Conservation (phyloP, 768 basidiomycete species). For the Leccinum boreale region DNA sequence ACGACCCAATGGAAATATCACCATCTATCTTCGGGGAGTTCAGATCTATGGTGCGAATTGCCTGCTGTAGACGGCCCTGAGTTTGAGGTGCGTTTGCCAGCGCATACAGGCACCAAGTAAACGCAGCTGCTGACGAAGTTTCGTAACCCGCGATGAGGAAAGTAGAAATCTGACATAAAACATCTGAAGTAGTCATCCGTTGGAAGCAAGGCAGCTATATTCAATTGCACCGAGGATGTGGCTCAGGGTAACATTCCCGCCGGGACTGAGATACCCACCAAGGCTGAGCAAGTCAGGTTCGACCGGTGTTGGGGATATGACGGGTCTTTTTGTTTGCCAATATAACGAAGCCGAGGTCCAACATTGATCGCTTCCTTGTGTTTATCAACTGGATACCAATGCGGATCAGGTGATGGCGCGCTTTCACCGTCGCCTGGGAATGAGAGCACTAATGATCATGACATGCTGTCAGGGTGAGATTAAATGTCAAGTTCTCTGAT, state of each 20-base stretch:
- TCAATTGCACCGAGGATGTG: conserved; percentile 51
- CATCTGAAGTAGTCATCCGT: conserved; percentile 50
- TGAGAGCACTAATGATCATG: conserved; percentile 40
- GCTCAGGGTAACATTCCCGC: not conserved
- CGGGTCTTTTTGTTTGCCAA: conserved; percentile 9
- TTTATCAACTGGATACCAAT: conserved; percentile 54
- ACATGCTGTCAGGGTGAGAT: conserved; percentile 5
- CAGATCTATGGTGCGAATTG: conserved; percentile 33
- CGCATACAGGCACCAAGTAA: conserved; percentile 63
- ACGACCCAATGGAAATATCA: conserved; percentile 45
- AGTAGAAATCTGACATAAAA: conserved; percentile 60
- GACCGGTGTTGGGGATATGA: conserved; percentile 16
- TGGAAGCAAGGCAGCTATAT: conserved; percentile 42
- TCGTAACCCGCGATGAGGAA: conserved; percentile 68
- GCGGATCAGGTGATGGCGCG: conserved; percentile 45
- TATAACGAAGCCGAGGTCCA: conserved; percentile 19
- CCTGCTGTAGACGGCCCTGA: conserved; percentile 48
- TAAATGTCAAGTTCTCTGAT: conserved; percentile 1
- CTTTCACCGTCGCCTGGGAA: conserved; percentile 40
- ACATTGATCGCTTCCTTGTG: conserved; percentile 40
- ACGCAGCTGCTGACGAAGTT: conserved; percentile 48
- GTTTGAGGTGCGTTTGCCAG: conserved; percentile 43
- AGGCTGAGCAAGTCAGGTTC: conserved; percentile 49
- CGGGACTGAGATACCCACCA: conserved; percentile 34
- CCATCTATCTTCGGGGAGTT: conserved; percentile 20